Conservation (phyloP, 768 basidiomycete species). For the Boletus subcaerulescens region DNA sequence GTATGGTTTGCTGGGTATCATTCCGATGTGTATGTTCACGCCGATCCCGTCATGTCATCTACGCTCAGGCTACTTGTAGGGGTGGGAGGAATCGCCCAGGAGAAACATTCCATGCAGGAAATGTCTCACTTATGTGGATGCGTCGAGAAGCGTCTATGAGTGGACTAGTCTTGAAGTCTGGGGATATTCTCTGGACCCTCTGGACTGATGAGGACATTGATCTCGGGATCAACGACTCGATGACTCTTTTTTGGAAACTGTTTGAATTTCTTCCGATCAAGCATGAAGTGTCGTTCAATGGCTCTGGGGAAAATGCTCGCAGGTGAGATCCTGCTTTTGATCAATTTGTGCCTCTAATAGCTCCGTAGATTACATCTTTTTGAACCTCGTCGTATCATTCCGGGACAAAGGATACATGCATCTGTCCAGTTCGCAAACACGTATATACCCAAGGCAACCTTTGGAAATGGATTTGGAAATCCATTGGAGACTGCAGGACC, state of each 20-base stretch:
- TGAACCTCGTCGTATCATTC: slow-evolving; percentile 6
- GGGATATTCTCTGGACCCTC: slow-evolving; percentile 3
- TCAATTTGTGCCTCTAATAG: neutral
- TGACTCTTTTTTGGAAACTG: neutral
- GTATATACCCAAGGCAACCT: slow-evolving; percentile 9
- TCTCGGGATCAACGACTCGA: neutral
- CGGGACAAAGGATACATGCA: slow-evolving; percentile 7
- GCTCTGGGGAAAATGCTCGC: slow-evolving; percentile 2
- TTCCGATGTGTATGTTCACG: slow-evolving; percentile 3
- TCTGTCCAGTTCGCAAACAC: slow-evolving; percentile 3
- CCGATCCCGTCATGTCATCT: neutral
- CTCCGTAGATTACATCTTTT: slow-evolving; percentile 1
- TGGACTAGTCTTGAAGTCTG: slow-evolving; percentile 4
- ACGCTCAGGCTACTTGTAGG: neutral
- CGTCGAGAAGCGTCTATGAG: neutral
- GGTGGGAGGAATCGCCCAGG: slow-evolving; percentile 5
- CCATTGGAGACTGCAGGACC: slow-evolving; percentile 5
- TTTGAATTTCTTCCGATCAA: slow-evolving; percentile 3
- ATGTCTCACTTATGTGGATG: slow-evolving; percentile 9
- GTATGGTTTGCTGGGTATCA: slow-evolving; percentile 6
- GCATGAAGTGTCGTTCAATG: slow-evolving; percentile 6
- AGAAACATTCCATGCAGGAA: slow-evolving; percentile 1
- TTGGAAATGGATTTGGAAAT: slow-evolving; percentile 8
- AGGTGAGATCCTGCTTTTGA: neutral
- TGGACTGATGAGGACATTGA: slow-evolving; percentile 7